Base-by-base conservation (phyloP, 768 basidiomycete genomes). In the Mycena epipterygia region DNA sequence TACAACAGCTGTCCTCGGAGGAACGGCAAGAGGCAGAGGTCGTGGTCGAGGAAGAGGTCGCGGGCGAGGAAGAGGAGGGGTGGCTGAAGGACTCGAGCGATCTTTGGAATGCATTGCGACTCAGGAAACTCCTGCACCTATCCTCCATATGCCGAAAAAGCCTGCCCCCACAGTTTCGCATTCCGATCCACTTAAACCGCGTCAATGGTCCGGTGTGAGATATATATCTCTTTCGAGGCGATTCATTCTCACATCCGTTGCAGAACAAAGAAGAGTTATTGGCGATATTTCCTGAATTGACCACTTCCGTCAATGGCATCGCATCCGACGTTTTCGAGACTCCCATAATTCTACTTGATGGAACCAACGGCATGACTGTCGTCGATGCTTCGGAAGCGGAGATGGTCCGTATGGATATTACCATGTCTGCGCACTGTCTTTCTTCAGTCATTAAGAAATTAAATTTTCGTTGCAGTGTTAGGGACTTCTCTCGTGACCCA, bases 201-300 rank as follows among this genome's bases (percentile, higher is more conserved):
- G 79, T n/a, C 74, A 80, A 70, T 81, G 80, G 80, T 70, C 77
- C 23, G 74, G 74, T 63, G 80, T 81, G 49, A 67, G 78, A 70
- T 25, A 14, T 52, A 39, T 27, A 30, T 17, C 19, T 30, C 9
- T 29, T 17, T 6, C 5, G 5, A 14, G 52, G 53, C 13, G 9
- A n/a, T 25, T 23, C 37, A 19, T 53, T 63, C 51, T 67, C 33
- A 67, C 29, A 11, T 48, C 33, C 23, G 58, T 51, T 41, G 16
- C 61, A 81, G 80, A 76, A 72, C 64, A 79, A 74, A 72, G 74
- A 77, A 42, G 81, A 83, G 57, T 65, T 81, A 4, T 48, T 78
- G 14, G 72, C 78, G 0, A 76, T 79, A 39, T 55, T 83, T 55
- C 80, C 82, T 2, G 81, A 81, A 72, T 63, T 81, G 48, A 35